phyloP scores from a whole-genome alignment of 805 yeast genomes.

The Candida odintsovae region DNA sequence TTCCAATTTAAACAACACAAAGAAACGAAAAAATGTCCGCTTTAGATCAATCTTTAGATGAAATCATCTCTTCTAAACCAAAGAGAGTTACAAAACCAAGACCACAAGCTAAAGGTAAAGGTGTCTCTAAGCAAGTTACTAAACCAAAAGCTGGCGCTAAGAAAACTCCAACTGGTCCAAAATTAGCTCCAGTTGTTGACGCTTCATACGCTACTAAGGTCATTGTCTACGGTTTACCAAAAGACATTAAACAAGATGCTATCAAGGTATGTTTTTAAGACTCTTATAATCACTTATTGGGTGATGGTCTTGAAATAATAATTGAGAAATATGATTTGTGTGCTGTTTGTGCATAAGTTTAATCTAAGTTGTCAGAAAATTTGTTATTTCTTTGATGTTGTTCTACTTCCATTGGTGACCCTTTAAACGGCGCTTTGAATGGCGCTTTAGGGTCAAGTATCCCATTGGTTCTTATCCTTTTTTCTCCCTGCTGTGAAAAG shows the following conservation, averaged over 20 bases:
- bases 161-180: slow-evolving; percentile 15
- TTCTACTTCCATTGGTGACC: too few relatives aligned
- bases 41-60: slow-evolving; percentile 92
- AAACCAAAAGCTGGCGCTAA: slow-evolving; percentile 26
- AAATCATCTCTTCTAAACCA: slow-evolving; percentile 68
- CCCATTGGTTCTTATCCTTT: neutral
- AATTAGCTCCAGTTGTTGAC: slow-evolving; percentile 28
- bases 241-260: slow-evolving; percentile 77
- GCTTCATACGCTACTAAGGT: slow-evolving; percentile 68
- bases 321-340: neutral
- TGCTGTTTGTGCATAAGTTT: too few relatives aligned
- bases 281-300: too few relatives aligned
- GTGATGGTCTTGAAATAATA: neutral
- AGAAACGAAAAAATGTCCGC: slow-evolving; percentile 57
- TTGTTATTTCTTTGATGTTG: neutral
- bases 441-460: neutral
- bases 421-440: too few relatives aligned
- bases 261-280: slow-evolving; percentile 66
- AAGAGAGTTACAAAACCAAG: slow-evolving; percentile 31
- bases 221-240: slow-evolving; percentile 79
- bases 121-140: slow-evolving; percentile 8
- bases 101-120: slow-evolving; percentile 23
- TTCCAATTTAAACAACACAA: slow-evolving; percentile 2
- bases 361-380: neutral
- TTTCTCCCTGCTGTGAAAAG: neutral